phyloP scores from a whole-genome alignment of 768 basidiomycete species.

The Termitomyces sp. region DNA sequence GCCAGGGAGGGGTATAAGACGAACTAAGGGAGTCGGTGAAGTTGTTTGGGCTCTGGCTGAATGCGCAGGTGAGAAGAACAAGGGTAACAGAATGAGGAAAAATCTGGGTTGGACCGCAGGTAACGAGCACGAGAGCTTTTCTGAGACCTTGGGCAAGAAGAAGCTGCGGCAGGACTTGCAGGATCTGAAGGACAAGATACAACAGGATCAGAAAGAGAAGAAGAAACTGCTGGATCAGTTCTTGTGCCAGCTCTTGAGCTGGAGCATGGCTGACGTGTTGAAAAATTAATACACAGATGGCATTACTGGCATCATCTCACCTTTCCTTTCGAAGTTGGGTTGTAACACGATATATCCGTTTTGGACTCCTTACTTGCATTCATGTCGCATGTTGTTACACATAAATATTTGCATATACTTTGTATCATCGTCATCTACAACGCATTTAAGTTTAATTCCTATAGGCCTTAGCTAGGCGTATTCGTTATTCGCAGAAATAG shows the following conservation, averaged over 20 bases:
- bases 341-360: not conserved
- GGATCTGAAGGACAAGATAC: not conserved
- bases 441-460: not conserved
- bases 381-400: not conserved
- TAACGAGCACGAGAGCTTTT: not conserved
- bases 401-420: not conserved
- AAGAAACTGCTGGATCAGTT: not conserved
- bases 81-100: not conserved
- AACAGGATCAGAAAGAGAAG: not conserved
- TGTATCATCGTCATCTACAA: not conserved
- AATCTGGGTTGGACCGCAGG: not conserved
- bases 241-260: not conserved
- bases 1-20: not conserved
- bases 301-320: not conserved
- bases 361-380: not conserved
- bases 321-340: not conserved
- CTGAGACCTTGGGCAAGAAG: not conserved
- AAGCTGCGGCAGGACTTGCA: not conserved
- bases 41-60: conserved; percentile 3
- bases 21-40: not conserved
- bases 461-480: no score
- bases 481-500: no score
- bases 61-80: not conserved
- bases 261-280: not conserved
- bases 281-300: not conserved